These are phyloP conservation scores for Solanum medicagineum DNA, from an alignment of 257 asterid genomes.

Conservation along the genomic window DNA sequence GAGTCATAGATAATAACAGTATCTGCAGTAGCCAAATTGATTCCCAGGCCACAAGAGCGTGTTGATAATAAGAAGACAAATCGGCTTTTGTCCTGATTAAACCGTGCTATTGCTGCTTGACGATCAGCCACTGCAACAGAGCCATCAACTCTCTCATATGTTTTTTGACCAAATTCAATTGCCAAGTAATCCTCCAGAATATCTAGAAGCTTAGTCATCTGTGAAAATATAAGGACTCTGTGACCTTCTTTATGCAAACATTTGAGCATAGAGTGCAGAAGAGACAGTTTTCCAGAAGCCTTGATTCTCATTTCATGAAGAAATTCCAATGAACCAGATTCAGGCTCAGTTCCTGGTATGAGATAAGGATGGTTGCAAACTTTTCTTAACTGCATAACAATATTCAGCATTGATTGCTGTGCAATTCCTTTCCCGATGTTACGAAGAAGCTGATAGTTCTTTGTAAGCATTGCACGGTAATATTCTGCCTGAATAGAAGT, in stretches of 20 bases:
- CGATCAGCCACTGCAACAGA: conserved; percentile 85
- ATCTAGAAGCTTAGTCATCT: conserved; percentile 95
- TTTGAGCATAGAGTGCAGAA: conserved; percentile 93
- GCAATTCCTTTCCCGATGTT: conserved; percentile 89
- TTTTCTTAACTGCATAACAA: conserved; percentile 95
- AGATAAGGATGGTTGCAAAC: conserved; percentile 99
- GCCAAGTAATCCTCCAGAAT: conserved; percentile 89
- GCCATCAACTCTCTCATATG: conserved; percentile 97
- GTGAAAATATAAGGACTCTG: conserved; percentile 91
- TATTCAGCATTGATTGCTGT: conserved; percentile 92
- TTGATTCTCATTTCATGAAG: conserved; percentile 98
- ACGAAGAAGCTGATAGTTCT: conserved; percentile 87
- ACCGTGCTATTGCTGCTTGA: conserved; percentile 87
- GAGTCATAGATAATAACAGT: conserved; percentile 95
- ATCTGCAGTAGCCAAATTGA: conserved; percentile 98
- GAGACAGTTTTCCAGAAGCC: conserved; percentile 93
- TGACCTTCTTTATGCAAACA: conserved; percentile 72
- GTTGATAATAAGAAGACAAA: conserved; percentile 90
- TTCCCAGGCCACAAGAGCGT: conserved; percentile 98
- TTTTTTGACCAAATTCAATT: conserved; percentile 81
- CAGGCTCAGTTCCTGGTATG: conserved; percentile 97
- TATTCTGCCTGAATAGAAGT: conserved; percentile 96
- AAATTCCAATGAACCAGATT: conserved; percentile 68
- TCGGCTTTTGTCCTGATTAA: conserved; percentile 91
- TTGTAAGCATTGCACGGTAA: conserved; percentile 98